Evolutionary conservation across 192 early-diverging fungal genomes (phyloP).

Genomic region (Gigaspora rosea): DNA sequence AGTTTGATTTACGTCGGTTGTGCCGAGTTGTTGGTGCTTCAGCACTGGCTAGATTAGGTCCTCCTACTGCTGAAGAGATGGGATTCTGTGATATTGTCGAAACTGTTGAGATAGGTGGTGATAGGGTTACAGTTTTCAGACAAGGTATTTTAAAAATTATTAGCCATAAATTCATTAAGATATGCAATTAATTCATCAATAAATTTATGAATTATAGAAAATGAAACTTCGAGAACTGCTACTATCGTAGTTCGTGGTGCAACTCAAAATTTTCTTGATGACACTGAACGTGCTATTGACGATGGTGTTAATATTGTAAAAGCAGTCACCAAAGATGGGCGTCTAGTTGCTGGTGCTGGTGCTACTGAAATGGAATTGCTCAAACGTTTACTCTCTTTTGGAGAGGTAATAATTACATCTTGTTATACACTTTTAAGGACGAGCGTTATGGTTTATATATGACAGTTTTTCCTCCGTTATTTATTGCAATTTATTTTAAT

Average conservation of each 20-base stretch:
- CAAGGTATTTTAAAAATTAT: slow-evolving; percentile 53
- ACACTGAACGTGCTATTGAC: slow-evolving; percentile 96
- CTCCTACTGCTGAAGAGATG: slow-evolving; percentile 95
- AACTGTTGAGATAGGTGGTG: slow-evolving; percentile 94
- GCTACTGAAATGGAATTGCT: slow-evolving; percentile 93
- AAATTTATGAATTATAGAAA: slow-evolving; percentile 43
- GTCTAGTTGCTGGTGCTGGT: slow-evolving; percentile 90
- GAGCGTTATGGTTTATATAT: too few species aligned
- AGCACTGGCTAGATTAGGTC: slow-evolving; percentile 88
- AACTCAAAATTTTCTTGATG: slow-evolving; percentile 93
- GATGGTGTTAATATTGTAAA: slow-evolving; percentile 98
- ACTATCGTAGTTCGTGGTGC: slow-evolving; percentile 97
- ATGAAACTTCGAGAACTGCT: slow-evolving; percentile 83
- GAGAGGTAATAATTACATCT: slow-evolving; percentile 53
- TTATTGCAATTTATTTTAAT: too few species aligned
- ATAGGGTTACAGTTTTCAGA: slow-evolving; percentile 96
- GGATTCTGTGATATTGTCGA: slow-evolving; percentile 97
- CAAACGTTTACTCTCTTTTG: slow-evolving; percentile 72
- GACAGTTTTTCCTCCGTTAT: too few species aligned
- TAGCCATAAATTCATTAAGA: background rate
- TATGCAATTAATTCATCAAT: background rate
- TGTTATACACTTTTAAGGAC: background rate
- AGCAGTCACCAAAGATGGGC: slow-evolving; percentile 81
- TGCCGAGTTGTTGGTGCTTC: slow-evolving; percentile 93
- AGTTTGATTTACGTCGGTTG: slow-evolving; percentile 95